Conservation (phyloP, 371 early-diverging fungal species). For the Mortierella sp. region DNA sequence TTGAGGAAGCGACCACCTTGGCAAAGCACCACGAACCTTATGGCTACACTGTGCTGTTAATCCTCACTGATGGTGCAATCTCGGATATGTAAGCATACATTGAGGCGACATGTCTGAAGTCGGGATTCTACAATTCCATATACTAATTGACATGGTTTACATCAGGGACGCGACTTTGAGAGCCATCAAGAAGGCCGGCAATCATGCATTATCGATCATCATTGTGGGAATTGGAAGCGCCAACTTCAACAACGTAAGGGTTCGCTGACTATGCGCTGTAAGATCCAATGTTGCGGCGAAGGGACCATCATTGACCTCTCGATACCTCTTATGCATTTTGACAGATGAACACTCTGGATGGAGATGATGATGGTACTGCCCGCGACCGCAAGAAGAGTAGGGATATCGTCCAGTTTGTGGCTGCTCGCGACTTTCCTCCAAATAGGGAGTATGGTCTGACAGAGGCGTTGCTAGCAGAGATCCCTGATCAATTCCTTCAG, state of each 20-base stretch:
- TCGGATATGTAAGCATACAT: constrained; percentile 33
- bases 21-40: constrained; percentile 7
- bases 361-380: constrained; percentile 43
- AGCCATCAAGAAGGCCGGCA: constrained; percentile 57
- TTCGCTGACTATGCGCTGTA: background rate
- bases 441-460: constrained; percentile 18
- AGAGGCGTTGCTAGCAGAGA: constrained; percentile 25
- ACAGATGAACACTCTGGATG: constrained; percentile 59
- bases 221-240: constrained; percentile 66
- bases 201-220: constrained; percentile 61
- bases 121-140: too few relatives aligned
- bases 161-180: constrained; percentile 53
- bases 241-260: constrained; percentile 32
- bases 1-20: constrained; percentile 15
- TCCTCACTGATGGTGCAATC: constrained; percentile 43
- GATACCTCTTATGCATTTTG: constrained; percentile 7
- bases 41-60: constrained; percentile 28
- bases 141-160: too few relatives aligned
- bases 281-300: too few relatives aligned
- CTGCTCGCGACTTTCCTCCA: constrained; percentile 45
- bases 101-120: too few relatives aligned
- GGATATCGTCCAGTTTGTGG: constrained; percentile 67
- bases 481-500: constrained; percentile 31
- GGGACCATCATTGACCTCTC: too few relatives aligned
- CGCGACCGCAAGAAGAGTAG: constrained; percentile 11